phyloP scores from a whole-genome alignment of 441 rosid genomes.

The Erysimum cheiri region DNA sequence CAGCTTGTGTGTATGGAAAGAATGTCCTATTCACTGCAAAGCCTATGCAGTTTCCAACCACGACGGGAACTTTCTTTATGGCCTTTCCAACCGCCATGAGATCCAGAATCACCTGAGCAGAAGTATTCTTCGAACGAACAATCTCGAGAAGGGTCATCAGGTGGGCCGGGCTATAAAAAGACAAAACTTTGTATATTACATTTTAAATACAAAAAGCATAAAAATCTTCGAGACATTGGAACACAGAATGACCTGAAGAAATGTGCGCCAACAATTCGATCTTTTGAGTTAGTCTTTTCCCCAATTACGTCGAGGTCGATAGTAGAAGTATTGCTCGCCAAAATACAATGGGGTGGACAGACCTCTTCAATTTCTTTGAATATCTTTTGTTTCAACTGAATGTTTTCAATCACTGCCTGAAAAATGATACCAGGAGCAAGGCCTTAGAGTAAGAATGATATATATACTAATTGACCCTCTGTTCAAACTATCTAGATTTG shows the following conservation, averaged over 20 bases:
- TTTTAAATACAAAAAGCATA: background rate
- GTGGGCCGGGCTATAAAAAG: slow-evolving; percentile 85
- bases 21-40: slow-evolving; percentile 95
- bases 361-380: slow-evolving; percentile 80
- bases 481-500: slow-evolving; percentile 3
- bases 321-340: slow-evolving; percentile 94
- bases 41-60: slow-evolving; percentile 94
- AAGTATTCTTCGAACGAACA: slow-evolving; percentile 81
- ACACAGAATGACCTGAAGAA: slow-evolving; percentile 77
- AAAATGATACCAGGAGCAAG: slow-evolving; percentile 34
- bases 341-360: slow-evolving; percentile 86
- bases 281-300: slow-evolving; percentile 73
- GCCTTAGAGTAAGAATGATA: slow-evolving; percentile 20
- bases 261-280: slow-evolving; percentile 92
- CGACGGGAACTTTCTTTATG: slow-evolving; percentile 94
- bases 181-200: slow-evolving; percentile 27
- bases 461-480: slow-evolving; percentile 8
- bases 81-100: slow-evolving; percentile 84
- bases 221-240: background rate
- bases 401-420: slow-evolving; percentile 92
- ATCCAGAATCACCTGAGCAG: slow-evolving; percentile 89
- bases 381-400: slow-evolving; percentile 84
- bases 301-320: slow-evolving; percentile 81
- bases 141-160: slow-evolving; percentile 98
- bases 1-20: slow-evolving; percentile 83